These are phyloP conservation scores for Penicillium sp. DNA, from an alignment of 2,329 filamentous ascomycete genomes.

Conservation along the genomic window DNA sequence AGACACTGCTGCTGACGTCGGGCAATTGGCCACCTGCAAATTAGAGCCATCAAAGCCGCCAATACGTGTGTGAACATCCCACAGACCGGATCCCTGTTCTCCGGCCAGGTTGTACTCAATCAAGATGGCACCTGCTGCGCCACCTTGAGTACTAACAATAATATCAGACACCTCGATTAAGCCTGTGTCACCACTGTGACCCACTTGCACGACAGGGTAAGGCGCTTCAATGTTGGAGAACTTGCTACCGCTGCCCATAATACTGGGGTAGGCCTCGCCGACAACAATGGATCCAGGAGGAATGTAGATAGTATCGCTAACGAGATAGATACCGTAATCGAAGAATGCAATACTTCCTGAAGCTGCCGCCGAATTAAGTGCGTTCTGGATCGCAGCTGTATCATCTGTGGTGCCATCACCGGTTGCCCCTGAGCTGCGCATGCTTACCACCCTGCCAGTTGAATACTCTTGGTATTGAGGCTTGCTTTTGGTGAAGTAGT, in stretches of 20 bases:
- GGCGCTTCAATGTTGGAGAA: slow-evolving; percentile 59
- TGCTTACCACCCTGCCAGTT: slow-evolving; percentile 41
- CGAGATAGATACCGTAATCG: slow-evolving; percentile 53
- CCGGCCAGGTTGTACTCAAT: slow-evolving; percentile 69
- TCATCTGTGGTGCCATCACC: slow-evolving; percentile 59
- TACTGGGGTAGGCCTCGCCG: slow-evolving; percentile 54
- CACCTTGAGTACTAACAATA: slow-evolving; percentile 65
- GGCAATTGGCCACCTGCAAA: slow-evolving; percentile 41
- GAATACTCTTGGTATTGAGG: slow-evolving; percentile 49
- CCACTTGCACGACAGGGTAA: slow-evolving; percentile 64
- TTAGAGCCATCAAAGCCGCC: slow-evolving; percentile 50
- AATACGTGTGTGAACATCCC: slow-evolving; percentile 53
- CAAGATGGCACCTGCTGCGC: slow-evolving; percentile 64
- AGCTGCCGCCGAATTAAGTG: slow-evolving; percentile 50
- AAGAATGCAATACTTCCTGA: slow-evolving; percentile 54
- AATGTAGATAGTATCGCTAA: slow-evolving; percentile 45
- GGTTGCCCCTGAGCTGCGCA: slow-evolving; percentile 39
- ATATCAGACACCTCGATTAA: slow-evolving; percentile 68
- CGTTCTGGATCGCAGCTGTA: slow-evolving; percentile 55
- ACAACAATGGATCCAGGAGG: slow-evolving; percentile 50
- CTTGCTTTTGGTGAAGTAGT: slow-evolving; percentile 49
- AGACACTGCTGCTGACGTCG: slow-evolving; percentile 36
- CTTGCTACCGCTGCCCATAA: slow-evolving; percentile 53
- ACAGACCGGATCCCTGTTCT: slow-evolving; percentile 49
- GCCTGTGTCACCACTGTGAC: slow-evolving; percentile 59